Percentiles rank a stretch among this genome's conserved stretches.
Conservation (phyloP, 2,329 filamentous ascomycete species). For the Arthrobotrys musiformis region DNA sequence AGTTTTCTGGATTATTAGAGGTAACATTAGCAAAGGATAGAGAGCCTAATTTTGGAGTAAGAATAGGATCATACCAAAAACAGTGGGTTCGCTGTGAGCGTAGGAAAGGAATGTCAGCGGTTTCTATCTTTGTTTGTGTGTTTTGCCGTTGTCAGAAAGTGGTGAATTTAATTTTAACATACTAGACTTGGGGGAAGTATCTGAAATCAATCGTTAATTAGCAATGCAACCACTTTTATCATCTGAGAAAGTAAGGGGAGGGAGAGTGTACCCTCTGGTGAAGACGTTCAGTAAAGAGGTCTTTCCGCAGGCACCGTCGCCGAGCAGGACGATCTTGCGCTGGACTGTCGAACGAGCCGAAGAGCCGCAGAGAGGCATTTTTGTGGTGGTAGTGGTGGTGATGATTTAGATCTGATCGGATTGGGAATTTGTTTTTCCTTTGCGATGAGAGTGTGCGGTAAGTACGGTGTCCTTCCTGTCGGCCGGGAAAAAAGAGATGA, state of each 20-base stretch:
- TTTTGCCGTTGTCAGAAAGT: too few relatives aligned
- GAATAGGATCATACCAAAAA: constrained; percentile 72
- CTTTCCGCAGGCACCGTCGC: constrained; percentile 93
- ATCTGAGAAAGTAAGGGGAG: constrained; percentile 10
- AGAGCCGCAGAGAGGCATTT: constrained; percentile 73
- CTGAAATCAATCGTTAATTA: constrained; percentile 64
- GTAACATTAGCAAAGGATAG: constrained; percentile 29
- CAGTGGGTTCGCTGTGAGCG: constrained; percentile 80
- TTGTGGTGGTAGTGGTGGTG: constrained; percentile 46
- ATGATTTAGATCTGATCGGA: not conserved
- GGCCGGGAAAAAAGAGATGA: not conserved
- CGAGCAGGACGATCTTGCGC: constrained; percentile 91
- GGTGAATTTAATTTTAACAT: constrained; percentile 67
- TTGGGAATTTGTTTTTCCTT: not conserved
- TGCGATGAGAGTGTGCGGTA: not conserved
- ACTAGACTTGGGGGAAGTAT: constrained; percentile 95
- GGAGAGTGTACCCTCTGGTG: constrained; percentile 79
- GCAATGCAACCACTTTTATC: constrained; percentile 15
- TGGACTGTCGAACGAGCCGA: constrained; percentile 74
- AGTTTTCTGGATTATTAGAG: constrained; percentile 75
- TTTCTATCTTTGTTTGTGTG: not conserved
- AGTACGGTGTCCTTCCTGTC: not conserved
- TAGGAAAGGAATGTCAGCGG: constrained; percentile 28
- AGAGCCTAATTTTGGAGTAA: too few relatives aligned
- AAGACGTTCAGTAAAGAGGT: constrained; percentile 98